Base-by-base conservation (phyloP, 2,329 filamentous ascomycete species). In the Amauroascus verrucosus region DNA sequence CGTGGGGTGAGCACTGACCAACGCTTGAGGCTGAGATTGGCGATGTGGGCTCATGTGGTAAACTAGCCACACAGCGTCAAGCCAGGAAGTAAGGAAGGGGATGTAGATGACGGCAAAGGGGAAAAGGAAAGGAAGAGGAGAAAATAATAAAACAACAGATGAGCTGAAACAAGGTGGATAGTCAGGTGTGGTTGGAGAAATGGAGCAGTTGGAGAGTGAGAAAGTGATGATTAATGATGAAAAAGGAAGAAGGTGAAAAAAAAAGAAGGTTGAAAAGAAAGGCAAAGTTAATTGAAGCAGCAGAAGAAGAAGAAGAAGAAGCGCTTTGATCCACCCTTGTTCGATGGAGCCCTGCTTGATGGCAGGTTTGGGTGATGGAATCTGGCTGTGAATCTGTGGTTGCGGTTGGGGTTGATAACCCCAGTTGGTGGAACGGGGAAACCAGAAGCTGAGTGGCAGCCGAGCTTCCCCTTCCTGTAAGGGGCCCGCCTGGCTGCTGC, bases 221-320 rank as follows among this genome's bases (percentile, higher is more conserved):
- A 24, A n/a, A n/a, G 22, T n/a, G 26, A 32, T 14, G 30, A 26
- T 9, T n/a, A 44, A 50, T 37, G 45, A 43, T 3, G 30, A 35
- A 50, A n/a, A 47, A 59, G 78, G 61, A 60, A 87, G 63, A 64
- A 93, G 74, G 65, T 30, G 26, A 30, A 30, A 9, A 30, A 84
- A 74, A 63, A 83, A 66, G 67, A 91, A 78, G 65, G 78, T 80
- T 60, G 86, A 66, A 73, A 86, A 35, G 18, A 30, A 22, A 30
- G 50, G 38, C 22, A 41, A 41, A 41, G 20, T 41, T 40, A 4
- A 5, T 30, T 30, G 4, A 9, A 30, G 4, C 26, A 4, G 9
- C 26, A 30, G 11, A 13, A 14, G 35, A 33, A 32, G 26, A 43
- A 30, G 16, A 14, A 9, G 28, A 48, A 37, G 24, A 33, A 38